These are phyloP conservation scores for Citrus trifoliata DNA, from an alignment of 345 rosid species.

Conservation along the genomic window DNA sequence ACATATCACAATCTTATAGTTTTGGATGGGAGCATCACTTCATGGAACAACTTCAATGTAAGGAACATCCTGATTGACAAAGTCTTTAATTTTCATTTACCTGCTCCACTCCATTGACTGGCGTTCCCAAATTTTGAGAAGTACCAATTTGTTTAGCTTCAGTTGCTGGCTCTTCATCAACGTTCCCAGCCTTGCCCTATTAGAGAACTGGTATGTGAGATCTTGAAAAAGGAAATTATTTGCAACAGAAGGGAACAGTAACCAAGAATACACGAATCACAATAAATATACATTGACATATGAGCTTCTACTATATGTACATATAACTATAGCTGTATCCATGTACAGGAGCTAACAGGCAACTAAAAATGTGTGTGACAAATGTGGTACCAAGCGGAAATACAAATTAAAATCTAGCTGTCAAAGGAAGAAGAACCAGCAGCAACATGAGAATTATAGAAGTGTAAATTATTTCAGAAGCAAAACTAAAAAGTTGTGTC, in stretches of 20 bases:
- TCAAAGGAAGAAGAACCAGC: neutral
- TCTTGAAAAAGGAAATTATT: slow-evolving; percentile 11
- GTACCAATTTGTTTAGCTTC: slow-evolving; percentile 30
- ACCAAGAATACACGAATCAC: neutral
- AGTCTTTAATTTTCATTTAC: slow-evolving; percentile 20
- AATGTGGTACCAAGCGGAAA: neutral
- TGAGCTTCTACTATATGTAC: neutral
- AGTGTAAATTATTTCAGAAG: neutral
- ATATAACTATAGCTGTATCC: neutral
- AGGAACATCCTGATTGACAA: slow-evolving; percentile 5
- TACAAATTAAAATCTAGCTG: neutral
- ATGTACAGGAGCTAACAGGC: neutral
- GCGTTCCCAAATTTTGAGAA: slow-evolving; percentile 29
- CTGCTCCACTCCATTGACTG: slow-evolving; percentile 30
- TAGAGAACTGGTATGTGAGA: slow-evolving; percentile 1
- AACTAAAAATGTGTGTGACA: neutral
- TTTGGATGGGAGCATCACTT: neutral
- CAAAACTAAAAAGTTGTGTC: neutral
- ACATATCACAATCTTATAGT: slow-evolving; percentile 1
- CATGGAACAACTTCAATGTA: neutral
- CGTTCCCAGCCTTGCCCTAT: slow-evolving; percentile 27
- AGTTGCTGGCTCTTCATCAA: slow-evolving; percentile 28
- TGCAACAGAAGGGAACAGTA: neutral
- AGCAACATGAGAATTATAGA: neutral
- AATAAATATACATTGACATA: neutral